A percentile compares a stretch with the other conserved stretches of the same genome.
These are phyloP conservation scores for Beauveria brongniartii DNA, from an alignment of 2,329 filamentous ascomycete species.

Conservation along the genomic window DNA sequence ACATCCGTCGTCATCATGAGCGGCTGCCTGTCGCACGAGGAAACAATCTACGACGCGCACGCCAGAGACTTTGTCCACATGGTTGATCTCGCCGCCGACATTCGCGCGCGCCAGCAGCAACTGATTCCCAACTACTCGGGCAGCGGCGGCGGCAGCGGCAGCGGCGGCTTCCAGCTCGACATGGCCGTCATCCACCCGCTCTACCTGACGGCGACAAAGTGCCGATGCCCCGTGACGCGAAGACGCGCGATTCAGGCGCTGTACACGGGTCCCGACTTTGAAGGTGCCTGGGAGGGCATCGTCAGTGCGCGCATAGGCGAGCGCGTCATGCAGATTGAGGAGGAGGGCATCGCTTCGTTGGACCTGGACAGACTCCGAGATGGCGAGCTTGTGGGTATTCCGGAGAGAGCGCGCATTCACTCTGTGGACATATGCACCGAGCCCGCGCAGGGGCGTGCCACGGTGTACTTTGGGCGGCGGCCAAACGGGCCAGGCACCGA, in stretches of 20 bases:
- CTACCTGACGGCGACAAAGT: slow-evolving; percentile 14
- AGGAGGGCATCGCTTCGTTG: slow-evolving; percentile 9
- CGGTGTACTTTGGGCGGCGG: not conserved
- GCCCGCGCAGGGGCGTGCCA: slow-evolving; percentile 4
- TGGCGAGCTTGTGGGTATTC: slow-evolving; percentile 12
- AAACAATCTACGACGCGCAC: slow-evolving; percentile 12
- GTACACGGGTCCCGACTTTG: slow-evolving; percentile 2
- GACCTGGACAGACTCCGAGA: slow-evolving; percentile 12
- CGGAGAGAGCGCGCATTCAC: slow-evolving; percentile 4
- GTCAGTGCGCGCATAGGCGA: slow-evolving; percentile 11
- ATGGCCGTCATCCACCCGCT: slow-evolving; percentile 14
- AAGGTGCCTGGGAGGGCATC: slow-evolving; percentile 11
- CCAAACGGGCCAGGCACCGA: not conserved
- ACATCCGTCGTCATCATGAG: slow-evolving; percentile 9
- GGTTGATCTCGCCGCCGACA: slow-evolving; percentile 8
- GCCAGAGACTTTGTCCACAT: slow-evolving; percentile 10
- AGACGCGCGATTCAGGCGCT: slow-evolving; percentile 12
- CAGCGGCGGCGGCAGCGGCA: not conserved
- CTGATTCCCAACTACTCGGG: not conserved
- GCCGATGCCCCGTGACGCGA: slow-evolving; percentile 11
- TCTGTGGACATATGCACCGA: slow-evolving; percentile 10
- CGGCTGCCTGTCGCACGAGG: slow-evolving; percentile 11
- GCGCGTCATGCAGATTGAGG: slow-evolving; percentile 12
- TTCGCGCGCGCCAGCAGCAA: not conserved
- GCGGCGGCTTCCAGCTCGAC: slow-evolving; percentile 10